phyloP scores from a whole-genome alignment of 2,329 filamentous ascomycete genomes.

The Fusarium nelsonii region DNA sequence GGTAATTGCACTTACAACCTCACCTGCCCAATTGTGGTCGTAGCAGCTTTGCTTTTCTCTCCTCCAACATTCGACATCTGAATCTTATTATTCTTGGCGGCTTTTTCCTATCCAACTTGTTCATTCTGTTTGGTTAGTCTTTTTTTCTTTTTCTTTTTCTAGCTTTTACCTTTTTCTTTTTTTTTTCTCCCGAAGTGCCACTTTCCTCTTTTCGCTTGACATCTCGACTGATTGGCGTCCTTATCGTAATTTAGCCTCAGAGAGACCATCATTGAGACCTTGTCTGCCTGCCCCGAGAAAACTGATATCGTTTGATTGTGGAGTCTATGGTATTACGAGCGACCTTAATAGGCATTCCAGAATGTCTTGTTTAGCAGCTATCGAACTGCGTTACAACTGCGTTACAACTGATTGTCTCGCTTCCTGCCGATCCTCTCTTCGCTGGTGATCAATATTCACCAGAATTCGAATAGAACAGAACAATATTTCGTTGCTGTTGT shows the following conservation, averaged over 20 bases:
- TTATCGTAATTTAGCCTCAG: slow-evolving; percentile 14
- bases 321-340: slow-evolving; percentile 26
- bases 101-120: neutral
- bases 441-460: neutral
- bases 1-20: neutral
- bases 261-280: slow-evolving; percentile 3
- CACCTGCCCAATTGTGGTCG: neutral
- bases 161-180: slow-evolving; percentile 1
- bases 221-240: slow-evolving; percentile 29
- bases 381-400: neutral
- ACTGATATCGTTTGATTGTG: slow-evolving; percentile 33
- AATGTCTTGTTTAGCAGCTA: slow-evolving; percentile 18
- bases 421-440: slow-evolving; percentile 33
- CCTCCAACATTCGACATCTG: neutral
- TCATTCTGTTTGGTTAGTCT: neutral
- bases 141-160: slow-evolving; percentile 6
- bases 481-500: neutral
- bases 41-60: neutral
- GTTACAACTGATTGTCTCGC: slow-evolving; percentile 16
- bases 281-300: slow-evolving; percentile 12
- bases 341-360: slow-evolving; percentile 14
- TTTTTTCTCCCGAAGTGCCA: slow-evolving; percentile 4
- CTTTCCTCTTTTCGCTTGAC: slow-evolving; percentile 27
- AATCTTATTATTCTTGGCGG: neutral
- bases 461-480: neutral